Conservation (phyloP, 2,329 filamentous ascomycete species). For the Trichothecium roseum region DNA sequence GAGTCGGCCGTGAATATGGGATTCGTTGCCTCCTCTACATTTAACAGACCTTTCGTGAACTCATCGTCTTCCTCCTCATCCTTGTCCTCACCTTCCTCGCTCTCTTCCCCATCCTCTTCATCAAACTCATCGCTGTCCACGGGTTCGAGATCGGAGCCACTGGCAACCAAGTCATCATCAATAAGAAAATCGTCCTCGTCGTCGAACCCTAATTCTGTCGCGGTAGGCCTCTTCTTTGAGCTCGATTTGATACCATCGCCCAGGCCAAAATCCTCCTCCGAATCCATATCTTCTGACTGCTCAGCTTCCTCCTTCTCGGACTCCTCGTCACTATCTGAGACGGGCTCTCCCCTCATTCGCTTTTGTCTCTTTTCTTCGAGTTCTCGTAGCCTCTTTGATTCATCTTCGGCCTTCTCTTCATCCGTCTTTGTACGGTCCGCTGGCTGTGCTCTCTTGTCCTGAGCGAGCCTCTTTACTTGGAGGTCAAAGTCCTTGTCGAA, state of each 20-base stretch:
- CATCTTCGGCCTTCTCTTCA: constrained; percentile 71
- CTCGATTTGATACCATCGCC: constrained; percentile 44
- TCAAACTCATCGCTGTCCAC: constrained; percentile 43
- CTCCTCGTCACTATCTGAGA: constrained; percentile 52
- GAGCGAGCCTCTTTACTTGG: constrained; percentile 68
- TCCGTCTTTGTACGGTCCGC: constrained; percentile 84
- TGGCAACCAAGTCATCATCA: constrained; percentile 80
- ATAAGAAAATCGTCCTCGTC: constrained; percentile 92
- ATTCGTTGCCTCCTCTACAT: constrained; percentile 44
- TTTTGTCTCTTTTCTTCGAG: constrained; percentile 73
- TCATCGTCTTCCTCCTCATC: constrained; percentile 50
- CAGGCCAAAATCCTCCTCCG: constrained; percentile 47
- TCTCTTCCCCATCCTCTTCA: constrained; percentile 34
- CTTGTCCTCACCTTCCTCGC: constrained; percentile 21
- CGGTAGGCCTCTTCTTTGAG: constrained; percentile 31
- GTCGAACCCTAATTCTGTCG: constrained; percentile 62
- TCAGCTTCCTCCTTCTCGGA: constrained; percentile 22
- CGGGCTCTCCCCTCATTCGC: constrained; percentile 80
- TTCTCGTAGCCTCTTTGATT: constrained; percentile 65
- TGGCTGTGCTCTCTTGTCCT: constrained; percentile 76
- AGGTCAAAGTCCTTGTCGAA: constrained; percentile 85
- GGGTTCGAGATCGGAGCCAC: constrained; percentile 59
- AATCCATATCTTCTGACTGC: constrained; percentile 25
- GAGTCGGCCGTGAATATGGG: constrained; percentile 38
- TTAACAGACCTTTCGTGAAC: constrained; percentile 59